Base-by-base conservation (phyloP, 192 early-diverging fungal genomes). In the Gorgonomyces haynaldii region DNA sequence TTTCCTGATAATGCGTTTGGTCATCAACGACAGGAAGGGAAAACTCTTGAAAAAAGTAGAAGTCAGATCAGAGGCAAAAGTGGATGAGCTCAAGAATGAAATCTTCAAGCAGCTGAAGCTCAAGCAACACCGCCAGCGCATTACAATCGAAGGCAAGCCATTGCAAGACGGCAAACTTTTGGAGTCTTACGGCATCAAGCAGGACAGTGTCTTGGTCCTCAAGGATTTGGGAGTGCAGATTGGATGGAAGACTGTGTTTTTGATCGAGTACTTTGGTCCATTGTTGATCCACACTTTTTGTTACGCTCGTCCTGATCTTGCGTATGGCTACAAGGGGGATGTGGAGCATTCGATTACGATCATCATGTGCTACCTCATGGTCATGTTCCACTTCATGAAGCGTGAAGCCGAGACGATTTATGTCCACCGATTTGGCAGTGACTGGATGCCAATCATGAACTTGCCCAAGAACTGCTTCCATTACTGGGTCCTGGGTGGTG, bases 391-490 rank as follows among this genome's bases (percentile, higher is more conserved):
- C 57, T 97, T 93, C 58, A 46, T 84, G 52, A 94, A 97, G 69
- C 82, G 93, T 17, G 89, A 94, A 65, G 75, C 81, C 34, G 93
- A 96, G 56, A 94, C 93, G 2, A 45, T 88, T 1, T 89, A 88
- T 76, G 82, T 95, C 23, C 91, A 97, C 57, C 81, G 86, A 17
- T 94, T 94, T 63, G 85, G 48, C 29, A 84, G 90, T 56, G 86
- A 84, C 22, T 92, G 90, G 6, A 97, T 97, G 93, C 93, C 93
- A n/a, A 67, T 90, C 47, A 37, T 57, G n/a, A 91, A 91, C 56
- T 66, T 97, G 10, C 88, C 92, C 51, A 97, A 94, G 64, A 97
- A 97, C 67, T 91, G 85, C 42, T 72, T 74, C 29, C 91, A 97
- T 57, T 97, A 97, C 66, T 88, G 89, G 74, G 49, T 93, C 30